Percentiles rank a stretch among this genome's conserved stretches.
Evolutionary conservation across 2,329 filamentous ascomycete genomes (phyloP).

Genomic region (Fusarium temperatum): DNA sequence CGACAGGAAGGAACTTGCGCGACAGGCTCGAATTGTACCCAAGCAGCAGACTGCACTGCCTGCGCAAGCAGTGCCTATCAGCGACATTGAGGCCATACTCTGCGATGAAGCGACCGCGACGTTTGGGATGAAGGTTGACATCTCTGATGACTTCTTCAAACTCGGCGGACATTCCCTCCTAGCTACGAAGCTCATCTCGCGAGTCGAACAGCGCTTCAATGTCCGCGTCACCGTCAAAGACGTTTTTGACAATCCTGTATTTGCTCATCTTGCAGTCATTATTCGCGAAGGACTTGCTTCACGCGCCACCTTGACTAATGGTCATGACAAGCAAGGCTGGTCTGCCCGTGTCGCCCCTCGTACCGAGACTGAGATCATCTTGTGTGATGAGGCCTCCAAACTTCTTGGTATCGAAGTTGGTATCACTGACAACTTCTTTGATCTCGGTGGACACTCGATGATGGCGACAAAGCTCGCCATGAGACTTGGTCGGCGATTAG

Average conservation of each 20-base stretch:
- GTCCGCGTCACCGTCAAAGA: not conserved
- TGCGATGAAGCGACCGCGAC: not conserved
- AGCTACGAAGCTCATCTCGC: conserved; percentile 1
- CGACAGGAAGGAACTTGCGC: conserved; percentile 28
- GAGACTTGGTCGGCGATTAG: not conserved
- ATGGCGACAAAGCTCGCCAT: conserved; percentile 12
- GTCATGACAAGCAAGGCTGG: not conserved
- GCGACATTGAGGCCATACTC: not conserved
- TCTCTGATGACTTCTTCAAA: conserved; percentile 5
- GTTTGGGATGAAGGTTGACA: conserved; percentile 1
- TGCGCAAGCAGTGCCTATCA: not conserved
- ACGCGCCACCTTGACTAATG: not conserved
- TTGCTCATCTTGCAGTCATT: not conserved
- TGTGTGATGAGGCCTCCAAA: not conserved
- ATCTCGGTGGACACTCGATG: conserved; percentile 3
- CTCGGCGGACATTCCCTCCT: conserved; percentile 10
- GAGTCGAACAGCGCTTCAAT: not conserved
- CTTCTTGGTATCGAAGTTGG: not conserved
- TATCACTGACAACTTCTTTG: conserved; percentile 14
- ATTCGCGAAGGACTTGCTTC: not conserved
- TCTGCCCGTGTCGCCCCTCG: not conserved
- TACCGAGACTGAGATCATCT: not conserved
- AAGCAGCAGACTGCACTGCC: not conserved
- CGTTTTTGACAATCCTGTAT: not conserved
- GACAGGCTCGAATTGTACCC: not conserved